These are phyloP conservation scores for Aspergillus thermomutatus DNA, from an alignment of 2,329 filamentous ascomycete genomes.

Conservation along the genomic window DNA sequence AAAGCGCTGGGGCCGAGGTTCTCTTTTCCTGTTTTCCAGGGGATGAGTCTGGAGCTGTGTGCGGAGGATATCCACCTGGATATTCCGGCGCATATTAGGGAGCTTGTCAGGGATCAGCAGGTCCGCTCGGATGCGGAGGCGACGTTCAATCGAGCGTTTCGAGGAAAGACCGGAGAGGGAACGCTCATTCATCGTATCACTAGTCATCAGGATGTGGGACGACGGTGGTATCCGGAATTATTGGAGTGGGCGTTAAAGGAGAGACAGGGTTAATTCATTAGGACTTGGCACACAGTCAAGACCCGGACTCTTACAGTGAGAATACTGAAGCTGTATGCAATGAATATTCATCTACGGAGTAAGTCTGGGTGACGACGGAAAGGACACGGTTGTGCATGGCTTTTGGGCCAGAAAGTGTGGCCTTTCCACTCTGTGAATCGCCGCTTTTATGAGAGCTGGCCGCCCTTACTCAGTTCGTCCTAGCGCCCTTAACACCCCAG, in stretches of 20 bases:
- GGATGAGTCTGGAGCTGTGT: slow-evolving; percentile 32
- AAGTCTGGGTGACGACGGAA: slow-evolving; percentile 5
- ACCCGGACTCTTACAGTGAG: too few relatives aligned
- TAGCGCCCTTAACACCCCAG: neutral
- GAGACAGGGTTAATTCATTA: slow-evolving; percentile 10
- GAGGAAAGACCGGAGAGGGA: slow-evolving; percentile 29
- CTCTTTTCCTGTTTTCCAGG: slow-evolving; percentile 36
- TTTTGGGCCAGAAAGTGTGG: neutral
- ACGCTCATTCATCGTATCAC: slow-evolving; percentile 35
- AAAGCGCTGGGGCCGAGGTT: slow-evolving; percentile 29
- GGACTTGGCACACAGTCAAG: too few relatives aligned
- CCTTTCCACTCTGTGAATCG: neutral
- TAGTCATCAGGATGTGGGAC: slow-evolving; percentile 36
- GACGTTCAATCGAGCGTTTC: slow-evolving; percentile 34
- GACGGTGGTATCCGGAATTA: slow-evolving; percentile 36
- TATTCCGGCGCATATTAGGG: slow-evolving; percentile 29
- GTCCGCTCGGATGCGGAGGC: slow-evolving; percentile 36
- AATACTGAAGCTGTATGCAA: too few relatives aligned
- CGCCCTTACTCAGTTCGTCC: neutral
- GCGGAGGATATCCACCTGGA: slow-evolving; percentile 26
- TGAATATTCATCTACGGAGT: too few relatives aligned
- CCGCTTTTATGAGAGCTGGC: neutral
- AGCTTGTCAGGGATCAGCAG: slow-evolving; percentile 28
- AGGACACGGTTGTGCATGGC: slow-evolving; percentile 4
- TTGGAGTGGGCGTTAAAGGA: slow-evolving; percentile 28